Percentiles rank a stretch among this genome's conserved stretches.
Conservation (phyloP, 768 basidiomycete species). For the Dioszegia hungarica region DNA sequence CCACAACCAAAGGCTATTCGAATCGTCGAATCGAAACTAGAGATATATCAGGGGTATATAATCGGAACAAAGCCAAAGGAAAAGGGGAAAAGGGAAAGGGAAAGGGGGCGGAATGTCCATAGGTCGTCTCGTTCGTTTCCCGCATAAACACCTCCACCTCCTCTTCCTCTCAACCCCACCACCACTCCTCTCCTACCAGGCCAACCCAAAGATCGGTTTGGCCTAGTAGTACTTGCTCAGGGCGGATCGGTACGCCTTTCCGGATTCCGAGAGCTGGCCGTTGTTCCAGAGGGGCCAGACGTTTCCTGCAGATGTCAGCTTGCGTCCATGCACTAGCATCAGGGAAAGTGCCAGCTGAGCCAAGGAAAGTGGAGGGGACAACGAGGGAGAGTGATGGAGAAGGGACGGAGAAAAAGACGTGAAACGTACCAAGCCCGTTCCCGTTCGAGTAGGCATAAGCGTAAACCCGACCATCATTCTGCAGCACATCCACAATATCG, state of each 20-base stretch:
- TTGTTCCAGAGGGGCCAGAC: conserved; percentile 43
- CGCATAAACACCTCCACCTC: too few species aligned
- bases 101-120: not conserved
- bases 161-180: too few species aligned
- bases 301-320: conserved; percentile 22
- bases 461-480: conserved; percentile 41
- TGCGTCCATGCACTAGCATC: too few species aligned
- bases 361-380: too few species aligned
- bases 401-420: not conserved
- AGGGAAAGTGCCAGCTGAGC: too few species aligned
- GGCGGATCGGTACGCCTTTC: conserved; percentile 42
- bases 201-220: not conserved
- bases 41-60: too few species aligned
- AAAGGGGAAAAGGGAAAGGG: not conserved
- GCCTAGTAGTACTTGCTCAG: conserved; percentile 37
- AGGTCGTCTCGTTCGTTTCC: too few species aligned
- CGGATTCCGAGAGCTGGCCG: conserved; percentile 39
- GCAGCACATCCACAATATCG: conserved; percentile 46
- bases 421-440: conserved; percentile 30
- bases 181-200: too few species aligned
- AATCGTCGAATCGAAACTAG: too few species aligned
- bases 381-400: not conserved
- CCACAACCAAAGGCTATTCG: too few species aligned
- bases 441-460: conserved; percentile 49
- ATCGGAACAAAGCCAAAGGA: too few species aligned